These are phyloP conservation scores for Sporisorium sorghi DNA, from an alignment of 1,284 basidiomycete genomes.

Conservation along the genomic window DNA sequence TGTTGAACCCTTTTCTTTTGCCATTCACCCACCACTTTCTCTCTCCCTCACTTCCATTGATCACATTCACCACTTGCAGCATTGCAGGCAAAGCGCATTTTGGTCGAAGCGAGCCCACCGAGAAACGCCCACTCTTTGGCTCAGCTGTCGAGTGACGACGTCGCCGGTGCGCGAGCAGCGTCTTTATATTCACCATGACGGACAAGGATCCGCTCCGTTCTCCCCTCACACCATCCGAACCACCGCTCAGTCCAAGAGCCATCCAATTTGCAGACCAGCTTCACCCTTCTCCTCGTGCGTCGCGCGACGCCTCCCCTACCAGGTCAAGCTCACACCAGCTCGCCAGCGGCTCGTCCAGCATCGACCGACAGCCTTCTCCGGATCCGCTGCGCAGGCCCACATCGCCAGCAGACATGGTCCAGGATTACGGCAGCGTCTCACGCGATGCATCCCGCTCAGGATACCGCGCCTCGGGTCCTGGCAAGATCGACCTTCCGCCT, in stretches of 20 bases:
- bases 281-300: slow-evolving; percentile 15
- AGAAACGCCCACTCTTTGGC: not conserved
- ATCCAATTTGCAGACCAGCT: slow-evolving; percentile 43
- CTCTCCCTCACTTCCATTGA: no score
- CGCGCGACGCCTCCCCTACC: slow-evolving; percentile 29
- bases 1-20: slow-evolving; percentile 11
- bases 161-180: not conserved
- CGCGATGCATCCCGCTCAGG: slow-evolving; percentile 21
- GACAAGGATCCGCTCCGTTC: slow-evolving; percentile 43
- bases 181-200: slow-evolving; percentile 14
- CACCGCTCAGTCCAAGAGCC: slow-evolving; percentile 36
- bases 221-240: slow-evolving; percentile 22
- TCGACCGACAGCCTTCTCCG: slow-evolving; percentile 18
- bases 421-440: slow-evolving; percentile 26
- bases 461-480: slow-evolving; percentile 39
- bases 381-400: slow-evolving; percentile 28
- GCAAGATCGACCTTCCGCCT: slow-evolving; percentile 41
- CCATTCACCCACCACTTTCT: not conserved
- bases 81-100: not conserved
- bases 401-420: slow-evolving; percentile 29
- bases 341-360: slow-evolving; percentile 1
- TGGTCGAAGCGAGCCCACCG: slow-evolving; percentile 4
- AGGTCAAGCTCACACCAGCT: slow-evolving; percentile 5
- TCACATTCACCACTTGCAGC: slow-evolving; percentile 5
- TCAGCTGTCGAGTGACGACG: not conserved